These are phyloP conservation scores for Cryptococcus sp. DNA, from an alignment of 1,284 basidiomycete species.

Conservation along the genomic window DNA sequence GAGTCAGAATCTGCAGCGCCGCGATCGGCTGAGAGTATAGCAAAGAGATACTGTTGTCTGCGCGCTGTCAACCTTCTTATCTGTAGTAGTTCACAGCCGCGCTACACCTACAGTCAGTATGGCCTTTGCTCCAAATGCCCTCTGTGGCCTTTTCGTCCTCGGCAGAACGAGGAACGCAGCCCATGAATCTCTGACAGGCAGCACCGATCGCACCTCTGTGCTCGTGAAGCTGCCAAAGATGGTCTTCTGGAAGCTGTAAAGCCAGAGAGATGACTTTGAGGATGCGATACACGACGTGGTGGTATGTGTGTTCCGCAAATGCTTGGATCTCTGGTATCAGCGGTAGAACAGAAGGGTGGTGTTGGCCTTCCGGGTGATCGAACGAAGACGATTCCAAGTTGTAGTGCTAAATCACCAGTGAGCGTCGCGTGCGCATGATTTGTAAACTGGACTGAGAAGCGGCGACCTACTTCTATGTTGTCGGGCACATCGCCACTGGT, in stretches of 20 bases:
- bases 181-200: slow-evolving; percentile 48
- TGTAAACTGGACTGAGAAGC: too few species aligned
- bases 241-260: too few species aligned
- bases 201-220: slow-evolving; percentile 45
- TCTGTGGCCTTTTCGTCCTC: slow-evolving; percentile 43
- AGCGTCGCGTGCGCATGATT: not conserved
- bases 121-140: slow-evolving; percentile 50
- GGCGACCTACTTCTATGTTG: slow-evolving; percentile 38
- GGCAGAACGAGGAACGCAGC: slow-evolving; percentile 46
- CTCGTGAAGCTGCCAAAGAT: slow-evolving; percentile 24
- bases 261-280: too few species aligned
- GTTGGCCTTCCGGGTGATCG: slow-evolving; percentile 7
- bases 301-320: slow-evolving; percentile 49
- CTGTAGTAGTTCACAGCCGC: too few species aligned
- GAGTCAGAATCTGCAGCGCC: slow-evolving; percentile 50
- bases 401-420: slow-evolving; percentile 30
- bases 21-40: slow-evolving; percentile 53
- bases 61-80: not conserved
- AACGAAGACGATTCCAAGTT: slow-evolving; percentile 50
- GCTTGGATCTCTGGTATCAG: slow-evolving; percentile 43
- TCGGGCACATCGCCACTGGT: slow-evolving; percentile 45
- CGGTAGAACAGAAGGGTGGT: slow-evolving; percentile 21
- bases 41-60: slow-evolving; percentile 45
- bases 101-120: slow-evolving; percentile 44
- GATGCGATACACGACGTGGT: slow-evolving; percentile 48